Evolutionary conservation across 768 basidiomycete species (phyloP).

Genomic region (Crepidotus variabilis): DNA sequence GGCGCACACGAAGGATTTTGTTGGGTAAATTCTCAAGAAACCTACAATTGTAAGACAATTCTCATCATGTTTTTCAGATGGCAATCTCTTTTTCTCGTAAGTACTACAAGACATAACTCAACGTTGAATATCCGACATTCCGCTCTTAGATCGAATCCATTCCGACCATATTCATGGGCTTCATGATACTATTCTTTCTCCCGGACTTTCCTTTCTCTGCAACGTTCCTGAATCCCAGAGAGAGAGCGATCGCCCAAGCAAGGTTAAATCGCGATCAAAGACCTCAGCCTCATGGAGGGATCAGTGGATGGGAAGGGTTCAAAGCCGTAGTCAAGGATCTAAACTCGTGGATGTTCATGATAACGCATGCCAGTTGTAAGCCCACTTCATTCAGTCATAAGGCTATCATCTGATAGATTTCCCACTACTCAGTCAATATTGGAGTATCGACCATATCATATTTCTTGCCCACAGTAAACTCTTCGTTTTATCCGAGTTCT

Average conservation of each 20-base stretch:
- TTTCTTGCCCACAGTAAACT: slow-evolving; percentile 48
- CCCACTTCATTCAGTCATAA: slow-evolving; percentile 1
- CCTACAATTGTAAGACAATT: neutral
- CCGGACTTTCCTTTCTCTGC: slow-evolving; percentile 56
- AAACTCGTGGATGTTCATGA: slow-evolving; percentile 51
- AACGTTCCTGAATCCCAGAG: slow-evolving; percentile 46
- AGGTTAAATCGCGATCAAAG: slow-evolving; percentile 53
- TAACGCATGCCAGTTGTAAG: slow-evolving; percentile 50
- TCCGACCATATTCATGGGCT: slow-evolving; percentile 50
- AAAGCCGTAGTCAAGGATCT: slow-evolving; percentile 45
- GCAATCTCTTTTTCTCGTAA: slow-evolving; percentile 56
- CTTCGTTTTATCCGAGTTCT: neutral
- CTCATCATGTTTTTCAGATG: slow-evolving; percentile 29
- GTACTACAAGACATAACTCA: slow-evolving; percentile 4
- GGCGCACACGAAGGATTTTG: slow-evolving; percentile 36
- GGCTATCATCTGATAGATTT: neutral
- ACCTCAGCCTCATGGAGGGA: slow-evolving; percentile 54
- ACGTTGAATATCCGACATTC: neutral
- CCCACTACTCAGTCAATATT: slow-evolving; percentile 39
- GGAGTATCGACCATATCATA: slow-evolving; percentile 54
- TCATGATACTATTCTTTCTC: slow-evolving; percentile 43
- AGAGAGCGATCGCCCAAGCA: slow-evolving; percentile 56
- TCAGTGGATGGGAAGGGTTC: slow-evolving; percentile 54
- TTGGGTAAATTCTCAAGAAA: slow-evolving; percentile 11
- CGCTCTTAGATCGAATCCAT: slow-evolving; percentile 47